These are phyloP conservation scores for Chenopodium berlandieri DNA, from an alignment of 148 eudicot species.

Conservation along the genomic window DNA sequence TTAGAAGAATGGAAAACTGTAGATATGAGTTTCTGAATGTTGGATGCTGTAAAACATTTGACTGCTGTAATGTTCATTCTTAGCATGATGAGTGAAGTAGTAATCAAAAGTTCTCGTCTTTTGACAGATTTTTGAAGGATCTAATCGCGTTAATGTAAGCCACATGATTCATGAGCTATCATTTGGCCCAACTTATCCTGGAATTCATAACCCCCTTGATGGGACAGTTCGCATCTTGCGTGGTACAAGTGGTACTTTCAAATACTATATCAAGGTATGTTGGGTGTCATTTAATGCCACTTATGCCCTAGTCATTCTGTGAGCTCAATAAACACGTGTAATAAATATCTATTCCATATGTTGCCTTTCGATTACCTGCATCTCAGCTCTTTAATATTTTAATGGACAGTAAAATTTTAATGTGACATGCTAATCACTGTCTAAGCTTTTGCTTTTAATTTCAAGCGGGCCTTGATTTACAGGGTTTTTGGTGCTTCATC, in stretches of 20 bases:
- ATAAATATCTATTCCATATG: not conserved
- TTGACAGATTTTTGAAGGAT: conserved; percentile 84
- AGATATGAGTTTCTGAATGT: conserved; percentile 2
- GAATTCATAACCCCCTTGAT: conserved; percentile 93
- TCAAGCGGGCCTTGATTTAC: not conserved
- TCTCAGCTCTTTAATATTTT: not conserved
- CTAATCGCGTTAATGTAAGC: conserved; percentile 91
- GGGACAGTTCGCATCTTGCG: conserved; percentile 70
- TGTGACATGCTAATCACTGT: not conserved
- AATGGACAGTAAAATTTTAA: not conserved
- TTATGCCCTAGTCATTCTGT: conserved; percentile 6
- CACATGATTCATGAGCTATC: conserved; percentile 93
- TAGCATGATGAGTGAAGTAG: conserved; percentile 6
- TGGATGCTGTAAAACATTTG: not conserved
- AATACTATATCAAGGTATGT: conserved; percentile 90
- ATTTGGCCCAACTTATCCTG: conserved; percentile 96
- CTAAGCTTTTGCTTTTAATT: not conserved
- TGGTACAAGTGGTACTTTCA: conserved; percentile 85
- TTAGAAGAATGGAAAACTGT: conserved; percentile 1
- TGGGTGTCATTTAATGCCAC: not conserved
- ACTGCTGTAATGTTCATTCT: not conserved
- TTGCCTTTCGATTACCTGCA: not conserved
- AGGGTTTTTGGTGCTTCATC: not conserved
- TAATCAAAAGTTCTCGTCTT: conserved; percentile 15
- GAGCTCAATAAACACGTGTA: not conserved